Evolutionary conservation across 768 basidiomycete genomes (phyloP).

Genomic region (Rhodotorula toruloides): DNA sequence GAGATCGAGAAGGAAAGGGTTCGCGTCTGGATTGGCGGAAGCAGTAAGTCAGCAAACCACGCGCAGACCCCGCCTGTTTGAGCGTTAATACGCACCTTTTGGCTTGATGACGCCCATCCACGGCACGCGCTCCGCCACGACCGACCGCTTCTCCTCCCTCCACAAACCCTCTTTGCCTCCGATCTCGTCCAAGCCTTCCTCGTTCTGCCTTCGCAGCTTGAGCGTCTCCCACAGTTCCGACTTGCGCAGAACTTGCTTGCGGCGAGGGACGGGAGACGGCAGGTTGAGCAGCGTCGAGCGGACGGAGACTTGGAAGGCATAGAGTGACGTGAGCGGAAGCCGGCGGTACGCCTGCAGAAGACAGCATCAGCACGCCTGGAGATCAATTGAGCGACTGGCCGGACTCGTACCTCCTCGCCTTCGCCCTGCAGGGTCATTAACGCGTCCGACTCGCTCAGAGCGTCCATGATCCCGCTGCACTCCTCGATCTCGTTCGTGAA

Average conservation of each 20-base stretch:
- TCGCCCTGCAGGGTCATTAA: conserved; percentile 45
- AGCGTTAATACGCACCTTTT: neutral
- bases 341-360: conserved; percentile 12
- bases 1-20: conserved; percentile 29
- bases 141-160: neutral
- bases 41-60: too few relatives aligned
- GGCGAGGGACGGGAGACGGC: conserved; percentile 75
- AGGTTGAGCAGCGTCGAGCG: conserved; percentile 80
- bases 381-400: neutral
- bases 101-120: conserved; percentile 24
- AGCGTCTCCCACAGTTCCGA: conserved; percentile 71
- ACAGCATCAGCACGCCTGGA: neutral
- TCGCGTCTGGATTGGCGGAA: neutral
- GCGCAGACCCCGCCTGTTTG: too few relatives aligned
- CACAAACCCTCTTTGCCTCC: too few relatives aligned
- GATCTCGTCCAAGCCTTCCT: conserved; percentile 23
- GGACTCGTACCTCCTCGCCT: conserved; percentile 34
- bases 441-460: conserved; percentile 70
- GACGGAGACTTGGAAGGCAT: conserved; percentile 77
- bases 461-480: conserved; percentile 63
- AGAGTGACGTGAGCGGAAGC: conserved; percentile 54
- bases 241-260: conserved; percentile 76
- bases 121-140: conserved; percentile 19
- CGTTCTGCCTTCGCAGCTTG: conserved; percentile 24
- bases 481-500: conserved; percentile 76